Evolutionary conservation across 2,329 filamentous ascomycete genomes (phyloP), one percentile per base, ranked within the genome.

Genomic region (Coniochaeta sp.): DNA sequence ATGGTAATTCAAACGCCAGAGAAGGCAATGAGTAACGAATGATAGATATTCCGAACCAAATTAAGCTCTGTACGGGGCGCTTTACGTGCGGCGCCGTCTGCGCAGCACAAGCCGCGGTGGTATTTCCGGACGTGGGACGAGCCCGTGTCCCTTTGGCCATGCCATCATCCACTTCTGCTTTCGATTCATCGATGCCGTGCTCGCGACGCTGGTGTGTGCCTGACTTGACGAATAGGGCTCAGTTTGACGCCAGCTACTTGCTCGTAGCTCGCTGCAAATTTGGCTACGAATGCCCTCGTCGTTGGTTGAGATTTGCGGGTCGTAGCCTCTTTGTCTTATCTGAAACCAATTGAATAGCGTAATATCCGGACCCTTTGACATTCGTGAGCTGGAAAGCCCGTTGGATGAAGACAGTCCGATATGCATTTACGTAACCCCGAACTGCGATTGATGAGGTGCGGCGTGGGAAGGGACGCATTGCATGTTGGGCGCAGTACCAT

Each of bases 261-360:
- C 22, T 52, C 22, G 47, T 52, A 28, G 24, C 17, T 12, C 11
- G 34, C 34, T 36, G 34, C 34, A 36, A 12, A 36, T 36, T 52
- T 22, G 22, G 14, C 22, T 6, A 17, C 12, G 47, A 31, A 52
- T 28, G 24, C 22, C 22, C 17, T 17, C 11, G 47, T 52, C 60
- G 62, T 62, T 62, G 58, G 60, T 62, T 58, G 47, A 36, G 56
- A 60, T 36, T 38, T 24, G 44, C 54, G 34, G 54, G 28, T 57
- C 54, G 54, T 28, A 34, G 34, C 38, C 38, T 28, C 17, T n/a
- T n/a, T 38, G 59, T 36, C 62, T 64, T 64, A 64, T 64, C 62
- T 61, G 62, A 62, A 43, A 60, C 62, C 62, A 64, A 64, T 64
- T 56, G 62, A 62, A 64, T 64, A 61, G 57, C 62, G 62, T 64